phyloP scores from a whole-genome alignment of 176 grass and related monocot genomes.

The Avena atlantica region DNA sequence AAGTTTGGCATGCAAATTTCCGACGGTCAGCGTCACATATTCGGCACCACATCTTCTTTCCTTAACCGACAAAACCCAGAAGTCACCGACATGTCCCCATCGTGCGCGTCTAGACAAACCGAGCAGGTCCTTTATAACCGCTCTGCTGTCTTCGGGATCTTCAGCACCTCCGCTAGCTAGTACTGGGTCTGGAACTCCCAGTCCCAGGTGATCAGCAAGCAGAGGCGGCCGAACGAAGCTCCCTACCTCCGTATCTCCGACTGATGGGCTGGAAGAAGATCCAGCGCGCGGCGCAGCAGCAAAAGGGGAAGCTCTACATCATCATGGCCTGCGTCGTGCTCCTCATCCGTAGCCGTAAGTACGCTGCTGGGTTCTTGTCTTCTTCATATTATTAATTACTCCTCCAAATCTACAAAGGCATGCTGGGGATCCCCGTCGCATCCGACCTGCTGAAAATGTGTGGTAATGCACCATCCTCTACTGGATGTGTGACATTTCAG shows the following conservation, averaged over 20 bases:
- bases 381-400: background rate
- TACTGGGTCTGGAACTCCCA: background rate
- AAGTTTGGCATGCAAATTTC: constrained; percentile 19
- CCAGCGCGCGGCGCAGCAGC: constrained; percentile 42
- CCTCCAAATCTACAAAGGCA: too few species aligned
- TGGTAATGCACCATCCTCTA: background rate
- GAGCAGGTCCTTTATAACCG: background rate
- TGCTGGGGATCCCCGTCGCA: too few species aligned
- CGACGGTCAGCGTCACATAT: background rate
- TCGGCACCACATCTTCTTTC: background rate
- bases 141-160: background rate
- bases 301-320: constrained; percentile 50
- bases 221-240: background rate
- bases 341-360: constrained; percentile 42
- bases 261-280: constrained; percentile 34
- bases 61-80: background rate
- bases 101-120: background rate
- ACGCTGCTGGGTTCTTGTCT: background rate
- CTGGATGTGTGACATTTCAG: background rate
- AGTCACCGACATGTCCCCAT: background rate
- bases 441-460: too few species aligned
- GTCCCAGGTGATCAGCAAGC: background rate
- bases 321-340: constrained; percentile 49
- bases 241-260: background rate
- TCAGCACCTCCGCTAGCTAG: background rate